Evolutionary conservation across 257 asterid species (phyloP).

Genomic region (Solanum phureja): DNA sequence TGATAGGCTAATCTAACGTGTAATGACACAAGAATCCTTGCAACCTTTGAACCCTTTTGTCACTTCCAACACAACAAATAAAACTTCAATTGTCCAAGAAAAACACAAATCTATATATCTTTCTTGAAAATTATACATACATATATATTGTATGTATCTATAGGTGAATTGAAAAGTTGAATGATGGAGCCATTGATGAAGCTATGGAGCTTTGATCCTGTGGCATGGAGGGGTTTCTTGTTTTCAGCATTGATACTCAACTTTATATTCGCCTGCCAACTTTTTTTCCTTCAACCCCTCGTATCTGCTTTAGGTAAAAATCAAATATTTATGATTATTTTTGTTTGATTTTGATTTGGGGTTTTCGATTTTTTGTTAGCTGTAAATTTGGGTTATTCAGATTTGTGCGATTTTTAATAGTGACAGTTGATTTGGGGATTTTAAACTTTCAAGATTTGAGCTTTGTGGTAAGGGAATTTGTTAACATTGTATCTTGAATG

Average conservation of each 20-base stretch:
- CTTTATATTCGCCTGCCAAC: conserved; percentile 67
- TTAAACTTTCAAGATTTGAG: background rate
- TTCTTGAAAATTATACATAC: background rate
- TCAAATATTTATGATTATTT: background rate
- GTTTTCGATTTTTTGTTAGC: background rate
- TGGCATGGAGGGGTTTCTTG: conserved; percentile 52
- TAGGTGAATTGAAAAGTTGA: background rate
- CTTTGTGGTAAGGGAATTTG: background rate
- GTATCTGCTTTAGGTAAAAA: conserved; percentile 55
- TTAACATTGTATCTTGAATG: background rate
- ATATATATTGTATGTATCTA: background rate
- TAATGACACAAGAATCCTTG: conserved; percentile 16
- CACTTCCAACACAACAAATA: background rate
- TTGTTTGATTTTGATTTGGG: background rate
- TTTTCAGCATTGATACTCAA: conserved; percentile 39
- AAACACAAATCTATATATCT: background rate
- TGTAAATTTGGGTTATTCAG: background rate
- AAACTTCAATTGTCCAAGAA: background rate
- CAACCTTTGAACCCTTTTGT: background rate
- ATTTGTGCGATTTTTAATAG: background rate
- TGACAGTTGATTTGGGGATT: background rate
- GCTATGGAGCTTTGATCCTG: conserved; percentile 37
- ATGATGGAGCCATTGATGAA: conserved; percentile 28
- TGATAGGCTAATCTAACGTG: conserved; percentile 42
- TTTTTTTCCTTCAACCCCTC: conserved; percentile 71